phyloP scores from a whole-genome alignment of 345 rosid genomes.

The Psidium guajava region DNA sequence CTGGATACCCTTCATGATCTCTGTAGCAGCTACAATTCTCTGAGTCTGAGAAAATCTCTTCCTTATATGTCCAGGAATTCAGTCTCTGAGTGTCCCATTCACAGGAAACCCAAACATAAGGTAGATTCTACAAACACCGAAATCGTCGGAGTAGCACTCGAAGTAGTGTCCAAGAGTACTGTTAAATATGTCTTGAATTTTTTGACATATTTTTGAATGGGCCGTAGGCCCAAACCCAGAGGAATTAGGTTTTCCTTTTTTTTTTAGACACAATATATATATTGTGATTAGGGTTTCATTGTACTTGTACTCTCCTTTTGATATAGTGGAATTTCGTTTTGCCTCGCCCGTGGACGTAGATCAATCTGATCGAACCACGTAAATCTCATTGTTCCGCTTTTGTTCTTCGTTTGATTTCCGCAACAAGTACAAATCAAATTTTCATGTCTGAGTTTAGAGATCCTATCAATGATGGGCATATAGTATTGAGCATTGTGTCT shows the following conservation, averaged over 20 bases:
- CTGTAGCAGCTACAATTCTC: slow-evolving; percentile 35
- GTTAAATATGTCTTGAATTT: too few species aligned
- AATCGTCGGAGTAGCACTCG: slow-evolving; percentile 22
- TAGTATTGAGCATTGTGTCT: slow-evolving; percentile 18
- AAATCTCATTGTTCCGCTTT: too few species aligned
- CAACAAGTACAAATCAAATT: slow-evolving; percentile 50
- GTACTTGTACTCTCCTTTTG: too few species aligned
- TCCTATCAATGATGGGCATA: slow-evolving; percentile 31
- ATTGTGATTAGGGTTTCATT: too few species aligned
- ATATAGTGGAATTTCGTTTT: too few species aligned
- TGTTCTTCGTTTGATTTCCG: too few species aligned
- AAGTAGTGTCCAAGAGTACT: slow-evolving; percentile 61
- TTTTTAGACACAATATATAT: too few species aligned
- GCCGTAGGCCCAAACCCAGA: too few species aligned
- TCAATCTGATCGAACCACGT: too few species aligned
- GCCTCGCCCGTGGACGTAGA: too few species aligned
- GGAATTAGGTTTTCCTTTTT: too few species aligned
- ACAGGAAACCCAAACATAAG: slow-evolving; percentile 36
- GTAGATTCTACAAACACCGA: slow-evolving; percentile 20
- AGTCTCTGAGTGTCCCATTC: slow-evolving; percentile 35
- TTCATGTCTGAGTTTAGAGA: slow-evolving; percentile 47
- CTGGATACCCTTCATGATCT: slow-evolving; percentile 40
- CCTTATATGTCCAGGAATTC: slow-evolving; percentile 11
- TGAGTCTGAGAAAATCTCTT: slow-evolving; percentile 29
- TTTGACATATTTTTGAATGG: too few species aligned